phyloP scores from a whole-genome alignment of 768 basidiomycete genomes.

The Harrya chromipes region DNA sequence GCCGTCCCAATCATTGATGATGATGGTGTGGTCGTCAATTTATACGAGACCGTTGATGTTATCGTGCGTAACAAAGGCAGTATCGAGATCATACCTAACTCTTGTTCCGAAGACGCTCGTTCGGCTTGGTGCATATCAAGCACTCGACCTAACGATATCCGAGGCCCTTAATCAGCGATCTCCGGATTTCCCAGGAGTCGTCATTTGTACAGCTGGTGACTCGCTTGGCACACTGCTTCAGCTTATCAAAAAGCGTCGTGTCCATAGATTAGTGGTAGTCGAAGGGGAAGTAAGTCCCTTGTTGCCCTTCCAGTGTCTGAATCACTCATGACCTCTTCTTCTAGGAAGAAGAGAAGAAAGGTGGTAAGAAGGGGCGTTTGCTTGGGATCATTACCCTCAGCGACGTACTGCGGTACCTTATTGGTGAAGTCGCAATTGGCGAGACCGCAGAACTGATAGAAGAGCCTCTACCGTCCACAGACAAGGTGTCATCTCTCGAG shows the following conservation, averaged over 20 bases:
- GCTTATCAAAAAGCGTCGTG: constrained; percentile 88
- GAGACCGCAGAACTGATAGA: constrained; percentile 40
- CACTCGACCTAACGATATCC: constrained; percentile 90
- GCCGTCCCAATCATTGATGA: constrained; percentile 96
- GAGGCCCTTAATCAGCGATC: constrained; percentile 91
- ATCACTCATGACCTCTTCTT: constrained; percentile 1
- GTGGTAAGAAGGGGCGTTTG: constrained; percentile 79
- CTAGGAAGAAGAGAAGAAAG: constrained; percentile 76
- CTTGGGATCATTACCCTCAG: constrained; percentile 86
- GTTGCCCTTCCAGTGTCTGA: neutral
- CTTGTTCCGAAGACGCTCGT: constrained; percentile 73
- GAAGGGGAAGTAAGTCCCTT: constrained; percentile 70
- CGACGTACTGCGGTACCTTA: constrained; percentile 83
- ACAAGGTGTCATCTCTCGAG: constrained; percentile 18
- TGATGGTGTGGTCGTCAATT: constrained; percentile 88
- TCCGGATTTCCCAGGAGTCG: constrained; percentile 94
- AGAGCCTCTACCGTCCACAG: constrained; percentile 16
- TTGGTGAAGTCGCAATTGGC: constrained; percentile 58
- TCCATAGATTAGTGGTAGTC: constrained; percentile 93
- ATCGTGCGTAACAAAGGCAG: constrained; percentile 52
- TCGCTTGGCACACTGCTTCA: constrained; percentile 88
- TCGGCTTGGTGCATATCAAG: constrained; percentile 89
- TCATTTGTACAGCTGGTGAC: constrained; percentile 91
- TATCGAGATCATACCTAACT: constrained; percentile 3
- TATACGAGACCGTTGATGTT: constrained; percentile 99